Evolutionary conservation across 2,329 filamentous ascomycete species (phyloP).

Genomic region (Pseudocercospora cruenta): DNA sequence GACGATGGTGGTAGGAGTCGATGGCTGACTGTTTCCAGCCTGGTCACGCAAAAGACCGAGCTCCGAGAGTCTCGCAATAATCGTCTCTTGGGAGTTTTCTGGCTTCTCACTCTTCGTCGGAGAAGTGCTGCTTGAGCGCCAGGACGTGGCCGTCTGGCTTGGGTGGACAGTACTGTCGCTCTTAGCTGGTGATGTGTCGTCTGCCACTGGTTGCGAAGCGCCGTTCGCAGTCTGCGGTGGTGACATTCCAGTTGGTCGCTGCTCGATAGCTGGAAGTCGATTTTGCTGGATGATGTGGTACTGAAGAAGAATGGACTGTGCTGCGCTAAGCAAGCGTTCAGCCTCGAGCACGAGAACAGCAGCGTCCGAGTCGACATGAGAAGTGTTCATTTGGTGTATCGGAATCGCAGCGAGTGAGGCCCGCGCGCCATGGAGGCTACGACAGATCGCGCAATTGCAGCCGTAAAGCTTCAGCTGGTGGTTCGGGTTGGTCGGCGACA

Average conservation of each 20-base stretch:
- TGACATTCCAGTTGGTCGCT: not conserved
- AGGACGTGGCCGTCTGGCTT: not conserved
- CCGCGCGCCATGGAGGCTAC: conserved; percentile 14
- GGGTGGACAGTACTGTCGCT: not conserved
- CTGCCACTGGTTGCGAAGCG: too few species aligned
- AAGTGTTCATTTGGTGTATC: conserved; percentile 5
- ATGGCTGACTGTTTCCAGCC: conserved; percentile 5
- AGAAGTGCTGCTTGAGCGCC: not conserved
- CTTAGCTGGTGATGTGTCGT: not conserved
- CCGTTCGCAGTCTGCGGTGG: not conserved
- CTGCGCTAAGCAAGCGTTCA: conserved; percentile 10
- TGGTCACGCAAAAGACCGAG: conserved; percentile 22
- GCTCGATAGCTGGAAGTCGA: not conserved
- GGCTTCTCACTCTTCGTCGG: conserved; percentile 5
- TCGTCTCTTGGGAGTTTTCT: conserved; percentile 11
- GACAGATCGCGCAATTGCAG: conserved; percentile 15
- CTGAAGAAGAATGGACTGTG: conserved; percentile 10
- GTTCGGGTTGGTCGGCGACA: conserved; percentile 9
- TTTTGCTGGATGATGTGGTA: conserved; percentile 8
- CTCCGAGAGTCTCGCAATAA: conserved; percentile 16
- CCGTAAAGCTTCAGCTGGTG: conserved; percentile 2
- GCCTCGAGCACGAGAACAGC: conserved; percentile 14
- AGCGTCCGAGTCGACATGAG: conserved; percentile 9
- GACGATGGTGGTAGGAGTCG: not conserved
- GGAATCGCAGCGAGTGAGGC: conserved; percentile 7